Evolutionary conservation across 306 rosid genomes (phyloP).

Genomic region (Begonia masoniana): DNA sequence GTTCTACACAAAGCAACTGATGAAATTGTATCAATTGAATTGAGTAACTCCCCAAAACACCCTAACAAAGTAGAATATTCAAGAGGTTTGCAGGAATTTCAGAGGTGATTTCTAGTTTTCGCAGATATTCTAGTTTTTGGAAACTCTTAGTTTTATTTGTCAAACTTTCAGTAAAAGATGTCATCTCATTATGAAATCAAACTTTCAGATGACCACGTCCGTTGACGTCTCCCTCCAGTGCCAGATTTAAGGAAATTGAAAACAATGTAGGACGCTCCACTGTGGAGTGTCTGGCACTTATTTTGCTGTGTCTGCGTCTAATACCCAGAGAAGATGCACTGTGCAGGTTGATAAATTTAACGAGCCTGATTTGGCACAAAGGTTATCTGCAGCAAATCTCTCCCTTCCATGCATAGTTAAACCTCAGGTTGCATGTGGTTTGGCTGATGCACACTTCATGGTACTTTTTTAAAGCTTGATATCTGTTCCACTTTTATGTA

Average conservation of each 20-base stretch:
- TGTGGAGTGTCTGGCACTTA: no score
- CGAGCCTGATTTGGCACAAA: constrained; percentile 28
- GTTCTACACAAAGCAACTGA: constrained; percentile 90
- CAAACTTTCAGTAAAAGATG: no score
- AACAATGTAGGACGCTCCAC: no score
- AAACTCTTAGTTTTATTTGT: background rate
- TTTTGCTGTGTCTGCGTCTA: no score
- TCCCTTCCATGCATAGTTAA: constrained; percentile 75
- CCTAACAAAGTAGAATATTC: constrained; percentile 32
- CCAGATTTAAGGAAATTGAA: no score
- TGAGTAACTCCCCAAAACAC: constrained; percentile 11
- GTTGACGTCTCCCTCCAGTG: no score
- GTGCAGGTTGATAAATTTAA: constrained; percentile 49
- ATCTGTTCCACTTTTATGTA: no score
- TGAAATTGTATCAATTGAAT: constrained; percentile 58
- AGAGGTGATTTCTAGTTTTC: constrained; percentile 17
- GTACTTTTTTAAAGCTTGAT: constrained; percentile 11
- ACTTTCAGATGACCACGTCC: no score
- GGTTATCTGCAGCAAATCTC: constrained; percentile 44
- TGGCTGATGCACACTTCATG: constrained; percentile 75
- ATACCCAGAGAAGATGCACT: background rate
- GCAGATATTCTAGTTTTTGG: background rate
- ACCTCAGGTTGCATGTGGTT: constrained; percentile 96
- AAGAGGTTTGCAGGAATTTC: constrained; percentile 52
- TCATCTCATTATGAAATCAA: no score